Conservation (phyloP, 495 filamentous ascomycete genomes). For the Extremus antarcticus region DNA sequence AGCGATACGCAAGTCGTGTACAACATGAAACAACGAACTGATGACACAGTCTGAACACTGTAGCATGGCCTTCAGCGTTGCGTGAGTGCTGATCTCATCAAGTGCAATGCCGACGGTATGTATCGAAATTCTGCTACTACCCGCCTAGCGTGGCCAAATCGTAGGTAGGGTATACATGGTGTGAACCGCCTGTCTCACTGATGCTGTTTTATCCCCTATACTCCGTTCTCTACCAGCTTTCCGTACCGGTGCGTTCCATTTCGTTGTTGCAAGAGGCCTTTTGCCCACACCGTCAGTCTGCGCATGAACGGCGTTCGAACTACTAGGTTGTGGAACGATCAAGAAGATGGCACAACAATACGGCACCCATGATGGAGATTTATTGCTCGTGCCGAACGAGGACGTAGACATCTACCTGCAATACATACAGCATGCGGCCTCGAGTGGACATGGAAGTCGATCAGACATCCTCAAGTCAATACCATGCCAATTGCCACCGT, state of each 20-base stretch:
- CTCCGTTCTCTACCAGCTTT: no score
- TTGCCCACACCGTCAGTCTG: no score
- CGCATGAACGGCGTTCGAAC: no score
- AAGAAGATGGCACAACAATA: background rate
- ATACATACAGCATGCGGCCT: background rate
- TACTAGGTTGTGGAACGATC: background rate
- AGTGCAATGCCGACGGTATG: background rate
- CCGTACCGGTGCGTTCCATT: no score
- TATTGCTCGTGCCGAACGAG: background rate
- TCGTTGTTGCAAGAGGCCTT: no score
- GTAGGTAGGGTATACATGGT: background rate
- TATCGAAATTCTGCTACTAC: background rate
- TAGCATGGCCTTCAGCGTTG: background rate
- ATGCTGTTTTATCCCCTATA: no score
- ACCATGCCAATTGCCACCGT: background rate
- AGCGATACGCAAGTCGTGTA: background rate
- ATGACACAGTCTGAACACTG: background rate
- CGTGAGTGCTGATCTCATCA: background rate
- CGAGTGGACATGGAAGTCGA: background rate
- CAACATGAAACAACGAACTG: background rate
- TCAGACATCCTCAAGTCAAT: background rate
- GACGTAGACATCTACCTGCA: background rate
- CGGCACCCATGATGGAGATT: background rate
- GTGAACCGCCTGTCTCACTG: no score
- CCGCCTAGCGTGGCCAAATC: background rate